Base-by-base conservation (phyloP, 495 filamentous ascomycete species). In the Jackrogersella multiformis region DNA sequence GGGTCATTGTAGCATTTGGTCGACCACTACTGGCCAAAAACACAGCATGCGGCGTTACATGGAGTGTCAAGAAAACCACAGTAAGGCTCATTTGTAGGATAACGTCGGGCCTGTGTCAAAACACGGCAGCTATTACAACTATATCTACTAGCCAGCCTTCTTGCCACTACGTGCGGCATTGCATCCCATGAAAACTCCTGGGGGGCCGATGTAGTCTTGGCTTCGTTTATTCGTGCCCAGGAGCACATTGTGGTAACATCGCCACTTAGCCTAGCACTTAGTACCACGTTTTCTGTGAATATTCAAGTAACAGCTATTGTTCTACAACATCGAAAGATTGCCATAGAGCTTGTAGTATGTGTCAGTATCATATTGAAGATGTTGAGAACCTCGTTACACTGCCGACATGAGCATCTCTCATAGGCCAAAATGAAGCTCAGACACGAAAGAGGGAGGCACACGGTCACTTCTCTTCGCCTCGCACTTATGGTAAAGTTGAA, bases 331-430 rank as follows among this genome's bases (percentile, higher is more conserved):
- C 30, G 16, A 45, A 20, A 18, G 45, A 18, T 16, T 20, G 32
- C 45, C 54, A 53, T 52, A 45, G 38, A 51, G n/a, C 28, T 44
- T 28, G 18, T 10, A n/a, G 23, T 18, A 38, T 55, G 36, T 51
- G 61, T 49, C 41, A 5, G 18, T 41, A 39, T 51, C 34, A 34
- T 42, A 45, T 53, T 45, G 20, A 48, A 21, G 42, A 36, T 45
- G 35, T 32, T 38, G 39, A 44, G 42, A 52, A 52, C 30, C 41
- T 56, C 51, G 66, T 64, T 64, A 61, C 56, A 64, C 60, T 60
- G 15, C 49, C 21, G 56, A 61, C 23, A 30, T 24, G 34, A 8
- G 54, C 15, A 32, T n/a, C 18, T 23, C 20, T 64, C 48, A 61
- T 61, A 64, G 56, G 61, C n/a, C 6, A 46, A 24, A 18, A 15